These are phyloP conservation scores for Purshia tridentata DNA, from an alignment of 306 rosid genomes.

Conservation along the genomic window DNA sequence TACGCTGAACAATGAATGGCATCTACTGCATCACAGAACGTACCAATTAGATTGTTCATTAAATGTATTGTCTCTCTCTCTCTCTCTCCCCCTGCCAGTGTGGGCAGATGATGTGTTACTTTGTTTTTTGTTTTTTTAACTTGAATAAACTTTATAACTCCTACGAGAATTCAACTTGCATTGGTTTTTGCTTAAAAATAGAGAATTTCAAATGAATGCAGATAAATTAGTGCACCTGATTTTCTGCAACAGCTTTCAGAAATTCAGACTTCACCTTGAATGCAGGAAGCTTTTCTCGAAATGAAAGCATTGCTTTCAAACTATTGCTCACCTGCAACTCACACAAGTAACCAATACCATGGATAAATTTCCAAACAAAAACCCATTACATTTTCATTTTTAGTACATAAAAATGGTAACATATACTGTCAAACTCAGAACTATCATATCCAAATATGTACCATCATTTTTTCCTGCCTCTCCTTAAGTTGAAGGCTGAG, in stretches of 20 bases:
- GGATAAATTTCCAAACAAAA: slow-evolving; percentile 16
- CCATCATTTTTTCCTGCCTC: slow-evolving; percentile 70
- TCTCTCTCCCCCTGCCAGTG: neutral
- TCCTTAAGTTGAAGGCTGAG: slow-evolving; percentile 67
- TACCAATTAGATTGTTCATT: neutral
- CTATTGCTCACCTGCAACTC: slow-evolving; percentile 50
- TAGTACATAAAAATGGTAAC: slow-evolving; percentile 1
- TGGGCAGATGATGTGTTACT: neutral
- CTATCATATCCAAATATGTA: slow-evolving; percentile 27
- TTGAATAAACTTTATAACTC: neutral
- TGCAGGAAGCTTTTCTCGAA: slow-evolving; percentile 88
- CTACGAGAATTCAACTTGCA: neutral
- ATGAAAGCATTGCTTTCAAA: slow-evolving; percentile 62
- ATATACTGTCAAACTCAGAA: slow-evolving; percentile 13
- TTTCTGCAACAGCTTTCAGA: slow-evolving; percentile 70
- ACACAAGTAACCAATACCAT: slow-evolving; percentile 13
- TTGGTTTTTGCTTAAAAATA: neutral
- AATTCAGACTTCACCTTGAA: slow-evolving; percentile 75
- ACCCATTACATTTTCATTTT: slow-evolving; percentile 8
- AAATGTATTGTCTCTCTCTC: neutral
- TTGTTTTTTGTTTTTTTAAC: neutral
- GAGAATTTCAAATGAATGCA: neutral
- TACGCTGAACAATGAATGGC: neutral
- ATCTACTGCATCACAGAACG: neutral
- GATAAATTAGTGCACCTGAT: slow-evolving; percentile 59